A percentile compares a stretch with the other conserved stretches of the same genome.
phyloP scores from a whole-genome alignment of 1,284 basidiomycete genomes.

The Pseudozyma pruni region DNA sequence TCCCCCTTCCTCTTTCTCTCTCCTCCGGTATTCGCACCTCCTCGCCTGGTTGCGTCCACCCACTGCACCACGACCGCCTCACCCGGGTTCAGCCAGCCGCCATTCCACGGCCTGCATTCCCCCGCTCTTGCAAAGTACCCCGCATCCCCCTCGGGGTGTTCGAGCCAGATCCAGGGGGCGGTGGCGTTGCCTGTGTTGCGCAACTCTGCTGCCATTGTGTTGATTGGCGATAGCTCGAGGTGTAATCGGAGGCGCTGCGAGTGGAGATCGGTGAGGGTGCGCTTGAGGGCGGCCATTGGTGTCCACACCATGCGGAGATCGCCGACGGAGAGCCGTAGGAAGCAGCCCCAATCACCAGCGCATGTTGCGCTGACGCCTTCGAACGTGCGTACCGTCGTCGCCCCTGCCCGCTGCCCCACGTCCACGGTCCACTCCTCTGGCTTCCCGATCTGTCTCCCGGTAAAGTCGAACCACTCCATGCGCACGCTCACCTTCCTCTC shows the following conservation, averaged over 20 bases:
- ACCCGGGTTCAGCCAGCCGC: conserved; percentile 24
- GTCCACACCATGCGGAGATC: conserved; percentile 1
- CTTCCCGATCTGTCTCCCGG: not conserved
- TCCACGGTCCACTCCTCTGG: not conserved
- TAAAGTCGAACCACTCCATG: conserved; percentile 23
- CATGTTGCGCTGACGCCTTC: not conserved
- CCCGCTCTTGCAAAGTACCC: conserved; percentile 70
- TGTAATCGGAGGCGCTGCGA: not conserved
- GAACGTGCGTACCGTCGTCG: conserved; percentile 1
- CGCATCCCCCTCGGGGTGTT: conserved; percentile 73
- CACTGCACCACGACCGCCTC: conserved; percentile 5
- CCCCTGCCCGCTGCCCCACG: not conserved
- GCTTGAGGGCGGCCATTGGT: not conserved
- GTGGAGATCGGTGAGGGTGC: conserved; percentile 1
- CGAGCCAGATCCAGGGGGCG: conserved; percentile 71
- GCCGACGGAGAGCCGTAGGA: conserved; percentile 6
- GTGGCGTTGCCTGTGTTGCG: conserved; percentile 14
- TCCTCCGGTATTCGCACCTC: not conserved
- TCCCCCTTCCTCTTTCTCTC: not conserved
- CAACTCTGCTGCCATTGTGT: not conserved
- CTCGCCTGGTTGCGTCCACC: not conserved
- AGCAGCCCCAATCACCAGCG: conserved; percentile 7
- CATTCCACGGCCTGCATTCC: conserved; percentile 15
- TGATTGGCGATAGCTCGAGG: not conserved
- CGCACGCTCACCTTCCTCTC: not conserved